Percentiles rank a stretch among this genome's conserved stretches.
These are phyloP conservation scores for Tricholoma terreum DNA, from an alignment of 768 basidiomycete genomes.

Conservation along the genomic window DNA sequence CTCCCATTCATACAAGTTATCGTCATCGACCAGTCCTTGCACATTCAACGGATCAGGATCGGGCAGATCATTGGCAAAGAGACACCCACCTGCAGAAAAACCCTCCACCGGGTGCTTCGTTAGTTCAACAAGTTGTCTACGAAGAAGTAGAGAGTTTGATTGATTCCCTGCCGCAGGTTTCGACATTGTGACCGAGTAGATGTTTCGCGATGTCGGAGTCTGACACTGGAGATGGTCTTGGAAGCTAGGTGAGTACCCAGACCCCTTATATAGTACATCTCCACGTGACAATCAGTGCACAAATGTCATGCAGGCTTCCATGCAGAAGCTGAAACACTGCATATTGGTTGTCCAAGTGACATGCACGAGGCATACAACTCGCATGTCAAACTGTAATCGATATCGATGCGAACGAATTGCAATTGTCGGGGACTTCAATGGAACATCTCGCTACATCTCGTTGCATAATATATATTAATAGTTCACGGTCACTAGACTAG, in stretches of 20 bases:
- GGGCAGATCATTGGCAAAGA: conserved; percentile 24
- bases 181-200: conserved; percentile 35
- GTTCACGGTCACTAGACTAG: too few species aligned
- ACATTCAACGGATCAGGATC: conserved; percentile 25
- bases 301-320: too few species aligned
- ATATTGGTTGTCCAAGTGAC: too few species aligned
- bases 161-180: conserved; percentile 35
- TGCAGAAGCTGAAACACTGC: too few species aligned
- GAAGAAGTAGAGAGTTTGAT: conserved; percentile 63
- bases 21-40: conserved; percentile 87
- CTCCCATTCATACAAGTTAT: conserved; percentile 96
- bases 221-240: conserved; percentile 4
- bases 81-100: conserved; percentile 81
- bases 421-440: too few species aligned
- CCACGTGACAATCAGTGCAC: conserved; percentile 19
- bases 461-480: too few species aligned
- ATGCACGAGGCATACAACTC: too few species aligned
- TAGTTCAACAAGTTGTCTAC: conserved; percentile 79
- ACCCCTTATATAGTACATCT: conserved; percentile 7
- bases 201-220: conserved; percentile 13
- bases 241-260: conserved; percentile 1
- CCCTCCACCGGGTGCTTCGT: conserved; percentile 94
- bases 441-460: too few species aligned
- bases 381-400: too few species aligned
- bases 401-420: too few species aligned